Base-by-base conservation (phyloP, 2,329 filamentous ascomycete species). In the Ceratocystiopsis sp. region DNA sequence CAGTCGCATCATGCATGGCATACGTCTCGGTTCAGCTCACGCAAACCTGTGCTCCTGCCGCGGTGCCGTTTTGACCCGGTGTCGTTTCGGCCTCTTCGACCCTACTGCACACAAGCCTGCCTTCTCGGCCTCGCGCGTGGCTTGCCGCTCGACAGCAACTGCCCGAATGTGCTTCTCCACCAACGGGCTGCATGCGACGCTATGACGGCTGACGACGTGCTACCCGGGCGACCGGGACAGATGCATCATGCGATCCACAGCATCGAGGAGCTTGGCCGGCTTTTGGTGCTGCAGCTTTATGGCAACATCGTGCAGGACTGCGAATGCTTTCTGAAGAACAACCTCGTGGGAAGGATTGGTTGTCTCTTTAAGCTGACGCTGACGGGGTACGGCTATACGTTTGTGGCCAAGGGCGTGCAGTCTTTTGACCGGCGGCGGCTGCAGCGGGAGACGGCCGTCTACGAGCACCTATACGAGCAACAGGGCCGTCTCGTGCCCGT, bases 401-500 rank as follows among this genome's bases (percentile, higher is more conserved):
- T 51, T 48, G 43, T 45, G 14, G 35, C 35, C 35, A 36, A 36
- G 35, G 35, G 35, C 35, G 35, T 36, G n/a, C 38, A 50, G 42
- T 10, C 16, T 29, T n/a, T n/a, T n/a, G 21, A 42, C 40, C 32
- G 17, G n/a, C n/a, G 33, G 25, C 37, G 35, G n/a, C 46, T 51
- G 14, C n/a, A 13, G 13, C 41, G 25, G 18, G 48, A 51, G 42
- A 10, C 37, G 8, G 8, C n/a, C 7, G 42, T 49, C 11, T 51
- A 51, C 34, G 29, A 37, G 15, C 35, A 11, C 10, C 43, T 50
- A 17, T 37, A 33, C 10, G 18, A 19, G 13, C 42, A 43, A 29
- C 49, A 51, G 43, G 49, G 46, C 15, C 11, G 29, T 4, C 19
- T 43, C 15, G 36, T 51, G 36, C 49, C 49, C 11, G 49, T 51